Conservation (phyloP, 495 filamentous ascomycete species). For the Tuber aestivum region DNA sequence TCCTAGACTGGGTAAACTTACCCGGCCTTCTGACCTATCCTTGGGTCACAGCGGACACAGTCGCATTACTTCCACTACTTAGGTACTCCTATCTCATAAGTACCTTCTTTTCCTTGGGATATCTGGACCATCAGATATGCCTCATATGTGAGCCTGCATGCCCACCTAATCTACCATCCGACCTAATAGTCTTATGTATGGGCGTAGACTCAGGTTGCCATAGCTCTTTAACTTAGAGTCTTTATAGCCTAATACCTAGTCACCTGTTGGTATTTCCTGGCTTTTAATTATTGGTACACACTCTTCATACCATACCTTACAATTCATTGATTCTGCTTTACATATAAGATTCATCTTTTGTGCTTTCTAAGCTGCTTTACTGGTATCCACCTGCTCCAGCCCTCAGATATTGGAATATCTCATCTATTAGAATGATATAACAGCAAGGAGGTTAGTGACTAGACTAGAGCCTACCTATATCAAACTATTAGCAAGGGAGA, state of each 20-base stretch:
- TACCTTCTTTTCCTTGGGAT: no score
- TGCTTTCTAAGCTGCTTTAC: constrained; percentile 15
- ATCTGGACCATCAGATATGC: no score
- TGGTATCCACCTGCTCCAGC: constrained; percentile 3
- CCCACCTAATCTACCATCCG: no score
- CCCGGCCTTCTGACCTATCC: no score
- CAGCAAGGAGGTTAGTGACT: constrained; percentile 8
- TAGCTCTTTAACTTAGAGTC: no score
- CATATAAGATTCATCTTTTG: constrained; percentile 11
- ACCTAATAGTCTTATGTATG: no score
- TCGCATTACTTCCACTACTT: no score
- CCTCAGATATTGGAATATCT: constrained; percentile 4
- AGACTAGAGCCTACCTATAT: constrained; percentile 7
- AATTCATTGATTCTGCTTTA: constrained; percentile 22
- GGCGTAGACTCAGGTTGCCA: no score
- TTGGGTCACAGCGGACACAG: no score
- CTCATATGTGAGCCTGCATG: no score
- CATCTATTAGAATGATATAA: constrained; percentile 9
- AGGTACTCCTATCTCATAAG: no score
- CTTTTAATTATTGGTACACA: constrained; percentile 21
- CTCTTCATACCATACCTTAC: constrained; percentile 5
- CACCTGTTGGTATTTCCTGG: background rate
- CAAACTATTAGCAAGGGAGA: background rate
- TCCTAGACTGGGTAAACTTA: no score
- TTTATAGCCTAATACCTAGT: background rate